Base-by-base conservation (phyloP, 2,329 filamentous ascomycete species). In the Emergomyces orientalis region DNA sequence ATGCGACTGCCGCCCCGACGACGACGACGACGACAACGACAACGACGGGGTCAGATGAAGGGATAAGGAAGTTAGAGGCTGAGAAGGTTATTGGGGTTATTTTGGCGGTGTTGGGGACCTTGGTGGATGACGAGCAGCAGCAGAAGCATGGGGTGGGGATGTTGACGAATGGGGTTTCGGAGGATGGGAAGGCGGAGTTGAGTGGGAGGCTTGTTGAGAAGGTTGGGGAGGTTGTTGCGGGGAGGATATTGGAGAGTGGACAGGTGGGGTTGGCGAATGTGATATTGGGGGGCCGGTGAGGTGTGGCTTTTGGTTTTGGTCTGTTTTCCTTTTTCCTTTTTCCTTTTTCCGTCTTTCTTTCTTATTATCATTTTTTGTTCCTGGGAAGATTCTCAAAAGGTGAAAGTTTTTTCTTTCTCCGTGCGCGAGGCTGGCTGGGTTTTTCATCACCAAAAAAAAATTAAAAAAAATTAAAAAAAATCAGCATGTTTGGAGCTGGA, bases 51-150 rank as follows among this genome's bases (percentile, higher is more conserved):
- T 77, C 11, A 9, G 51, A 34, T 1, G 77, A 79, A 19, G 74
- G 76, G n/a, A 73, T 77, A 27, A 82, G 80, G 67, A 82, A 79
- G 63, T 77, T 80, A 7, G 85, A 88, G 65, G 83, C 85, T 0
- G 83, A 86, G 67, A 82, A 82, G 69, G 82, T 89, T 1, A 74
- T 88, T 17, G 76, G 71, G 6, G 82, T 83, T 1, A 76, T 90
- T 19, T 71, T 88, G 39, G 78, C 78, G 60, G 81, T 82, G 0
- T 74, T 90, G 62, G 76, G 79, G 37, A 78, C 76, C 6, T 70
- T 89, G 30, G 80, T 81, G 62, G 77, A 79, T 60, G 80, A 82
- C 27, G 72, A 70, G 22, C 63, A 39, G n/a, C 30, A 70, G n/a
- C 63, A 13, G n/a, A n/a, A n/a, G 34, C 22, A 25, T n/a, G 30